Percentiles rank a stretch among this genome's conserved stretches.
Evolutionary conservation across 768 basidiomycete genomes (phyloP).

Genomic region (Boletus bicolor): DNA sequence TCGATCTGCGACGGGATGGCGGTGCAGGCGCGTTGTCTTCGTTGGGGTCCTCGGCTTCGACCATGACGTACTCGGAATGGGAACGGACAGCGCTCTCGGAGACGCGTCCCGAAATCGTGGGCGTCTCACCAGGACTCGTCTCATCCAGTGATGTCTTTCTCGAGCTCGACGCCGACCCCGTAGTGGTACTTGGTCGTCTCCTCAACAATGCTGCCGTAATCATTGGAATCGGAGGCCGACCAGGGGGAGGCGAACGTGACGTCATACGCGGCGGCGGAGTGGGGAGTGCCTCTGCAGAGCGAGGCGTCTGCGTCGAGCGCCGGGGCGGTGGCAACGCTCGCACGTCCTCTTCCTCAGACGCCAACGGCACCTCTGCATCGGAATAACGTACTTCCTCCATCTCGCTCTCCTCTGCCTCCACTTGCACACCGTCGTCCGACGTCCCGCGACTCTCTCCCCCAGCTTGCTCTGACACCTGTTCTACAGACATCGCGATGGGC

Average conservation of each 20-base stretch:
- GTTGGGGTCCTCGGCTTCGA: constrained; percentile 48
- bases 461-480: constrained; percentile 22
- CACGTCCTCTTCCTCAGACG: constrained; percentile 36
- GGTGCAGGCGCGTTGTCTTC: constrained; percentile 29
- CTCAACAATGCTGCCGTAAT: constrained; percentile 31
- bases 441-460: constrained; percentile 43
- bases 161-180: constrained; percentile 30
- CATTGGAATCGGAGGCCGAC: constrained; percentile 37
- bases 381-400: constrained; percentile 63
- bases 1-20: constrained; percentile 41
- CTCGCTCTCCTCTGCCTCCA: constrained; percentile 72
- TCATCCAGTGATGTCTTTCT: constrained; percentile 39
- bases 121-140: constrained; percentile 7
- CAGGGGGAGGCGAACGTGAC: constrained; percentile 32
- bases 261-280: constrained; percentile 46
- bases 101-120: not conserved
- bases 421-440: constrained; percentile 60
- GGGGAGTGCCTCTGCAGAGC: constrained; percentile 35
- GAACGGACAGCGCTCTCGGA: constrained; percentile 8
- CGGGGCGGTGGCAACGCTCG: constrained; percentile 59
- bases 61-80: constrained; percentile 60
- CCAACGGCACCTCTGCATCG: constrained; percentile 38
- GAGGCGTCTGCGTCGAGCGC: constrained; percentile 23
- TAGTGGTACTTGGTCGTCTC: constrained; percentile 39
- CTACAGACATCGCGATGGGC: constrained; percentile 6